Conservation (phyloP, 2,329 filamentous ascomycete genomes). For the Trichocomaceae sp. region DNA sequence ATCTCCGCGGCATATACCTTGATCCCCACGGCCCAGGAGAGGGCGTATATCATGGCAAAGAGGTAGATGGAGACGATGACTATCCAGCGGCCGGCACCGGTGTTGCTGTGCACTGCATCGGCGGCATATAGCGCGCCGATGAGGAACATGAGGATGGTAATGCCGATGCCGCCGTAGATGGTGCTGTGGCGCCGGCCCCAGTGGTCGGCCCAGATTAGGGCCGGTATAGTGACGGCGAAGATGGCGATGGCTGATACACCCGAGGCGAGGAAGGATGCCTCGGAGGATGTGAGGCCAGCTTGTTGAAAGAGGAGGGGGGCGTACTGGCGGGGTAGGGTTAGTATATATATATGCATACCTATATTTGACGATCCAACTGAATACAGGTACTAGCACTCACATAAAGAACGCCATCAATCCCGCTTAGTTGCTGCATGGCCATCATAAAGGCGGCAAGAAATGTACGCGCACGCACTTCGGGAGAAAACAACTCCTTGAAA, state of each 20-base stretch:
- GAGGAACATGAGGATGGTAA: constrained; percentile 37
- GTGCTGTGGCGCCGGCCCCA: constrained; percentile 52
- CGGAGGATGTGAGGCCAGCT: constrained; percentile 50
- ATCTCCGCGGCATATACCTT: constrained; percentile 56
- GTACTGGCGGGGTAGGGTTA: constrained; percentile 38
- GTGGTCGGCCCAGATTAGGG: constrained; percentile 50
- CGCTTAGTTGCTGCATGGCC: constrained; percentile 54
- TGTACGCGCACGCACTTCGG: constrained; percentile 32
- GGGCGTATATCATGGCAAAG: constrained; percentile 25
- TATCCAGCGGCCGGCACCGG: constrained; percentile 26
- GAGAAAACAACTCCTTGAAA: constrained; percentile 23
- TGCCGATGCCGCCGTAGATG: constrained; percentile 47
- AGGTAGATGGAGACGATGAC: constrained; percentile 26
- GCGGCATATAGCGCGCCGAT: constrained; percentile 30
- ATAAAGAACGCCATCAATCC: constrained; percentile 55
- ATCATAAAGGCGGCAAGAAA: constrained; percentile 52
- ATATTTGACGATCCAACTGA: background rate
- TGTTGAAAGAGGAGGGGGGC: constrained; percentile 55
- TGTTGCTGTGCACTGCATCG: constrained; percentile 22
- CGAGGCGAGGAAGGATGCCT: constrained; percentile 54
- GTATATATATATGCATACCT: constrained; percentile 1
- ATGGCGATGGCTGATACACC: constrained; percentile 56
- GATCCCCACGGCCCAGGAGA: constrained; percentile 49
- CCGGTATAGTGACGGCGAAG: constrained; percentile 52
- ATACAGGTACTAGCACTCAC: background rate